Percentiles rank a stretch among this genome's conserved stretches.
Evolutionary conservation across 805 yeast species (phyloP).

Genomic region (Saccharomycopsis capsularis): DNA sequence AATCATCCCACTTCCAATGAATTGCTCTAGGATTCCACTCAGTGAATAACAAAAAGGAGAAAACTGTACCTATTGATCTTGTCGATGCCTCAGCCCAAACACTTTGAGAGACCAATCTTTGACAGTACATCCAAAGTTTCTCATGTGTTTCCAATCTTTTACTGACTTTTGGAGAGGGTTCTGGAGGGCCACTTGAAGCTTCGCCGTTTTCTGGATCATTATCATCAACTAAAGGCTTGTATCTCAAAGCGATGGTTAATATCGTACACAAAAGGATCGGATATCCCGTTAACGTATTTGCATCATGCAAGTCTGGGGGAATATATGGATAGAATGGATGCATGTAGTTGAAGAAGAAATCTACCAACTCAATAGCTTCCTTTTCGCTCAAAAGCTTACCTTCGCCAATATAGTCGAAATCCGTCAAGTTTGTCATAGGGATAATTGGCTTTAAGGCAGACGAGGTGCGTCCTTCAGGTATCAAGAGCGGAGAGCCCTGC

Average conservation of each 20-base stretch:
- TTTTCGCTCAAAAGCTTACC: conserved; percentile 50
- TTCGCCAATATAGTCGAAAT: conserved; percentile 59
- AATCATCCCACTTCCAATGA: conserved; percentile 82
- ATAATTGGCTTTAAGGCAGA: not conserved
- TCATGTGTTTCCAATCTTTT: conserved; percentile 62
- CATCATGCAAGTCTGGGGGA: conserved; percentile 64
- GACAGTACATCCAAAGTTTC: conserved; percentile 78
- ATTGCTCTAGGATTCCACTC: conserved; percentile 97
- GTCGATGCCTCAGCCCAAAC: conserved; percentile 94
- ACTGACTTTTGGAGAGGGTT: not conserved
- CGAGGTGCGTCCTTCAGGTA: not conserved
- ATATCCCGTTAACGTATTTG: conserved; percentile 61
- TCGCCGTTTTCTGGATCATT: conserved; percentile 3
- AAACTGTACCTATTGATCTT: conserved; percentile 77
- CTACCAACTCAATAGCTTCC: conserved; percentile 53
- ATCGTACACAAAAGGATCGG: conserved; percentile 79
- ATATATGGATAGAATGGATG: conserved; percentile 89
- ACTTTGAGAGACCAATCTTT: conserved; percentile 70
- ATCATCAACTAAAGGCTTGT: conserved; percentile 46
- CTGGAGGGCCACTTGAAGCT: too few relatives aligned
- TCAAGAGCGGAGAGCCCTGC: not conserved
- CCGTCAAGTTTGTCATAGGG: conserved; percentile 34
- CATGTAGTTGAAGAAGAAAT: conserved; percentile 64
- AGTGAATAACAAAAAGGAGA: conserved; percentile 76
- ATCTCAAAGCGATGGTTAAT: conserved; percentile 72